A percentile compares a stretch with the other conserved stretches of the same genome.
These are phyloP conservation scores for Xerocomus potaroensis DNA, from an alignment of 768 basidiomycete species.

Conservation along the genomic window DNA sequence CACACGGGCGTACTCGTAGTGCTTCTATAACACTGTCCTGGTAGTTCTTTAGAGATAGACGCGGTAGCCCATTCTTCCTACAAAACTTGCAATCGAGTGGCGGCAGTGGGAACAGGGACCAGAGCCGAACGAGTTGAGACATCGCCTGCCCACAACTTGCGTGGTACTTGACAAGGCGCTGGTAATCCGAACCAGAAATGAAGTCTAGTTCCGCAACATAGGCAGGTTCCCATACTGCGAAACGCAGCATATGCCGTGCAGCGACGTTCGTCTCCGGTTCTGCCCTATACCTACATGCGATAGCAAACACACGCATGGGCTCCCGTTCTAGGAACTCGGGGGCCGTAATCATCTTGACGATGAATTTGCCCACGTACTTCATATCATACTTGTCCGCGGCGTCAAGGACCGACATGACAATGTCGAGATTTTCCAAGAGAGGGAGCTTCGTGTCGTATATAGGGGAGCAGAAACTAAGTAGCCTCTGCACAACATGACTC, in stretches of 20 bases:
- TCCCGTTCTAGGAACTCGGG: constrained; percentile 33
- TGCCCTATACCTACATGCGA: constrained; percentile 35
- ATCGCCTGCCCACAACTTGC: constrained; percentile 33
- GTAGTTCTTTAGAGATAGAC: constrained; percentile 28
- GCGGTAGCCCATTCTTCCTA: constrained; percentile 33
- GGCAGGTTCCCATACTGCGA: constrained; percentile 31
- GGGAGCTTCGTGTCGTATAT: constrained; percentile 35
- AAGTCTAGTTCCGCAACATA: constrained; percentile 34
- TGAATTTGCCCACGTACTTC: constrained; percentile 37
- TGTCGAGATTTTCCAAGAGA: constrained; percentile 34
- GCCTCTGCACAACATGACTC: constrained; percentile 35
- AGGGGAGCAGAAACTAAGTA: constrained; percentile 49
- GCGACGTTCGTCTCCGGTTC: constrained; percentile 34
- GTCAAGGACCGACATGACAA: constrained; percentile 40
- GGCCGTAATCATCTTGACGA: constrained; percentile 30
- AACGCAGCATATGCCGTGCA: constrained; percentile 34
- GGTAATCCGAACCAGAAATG: constrained; percentile 35
- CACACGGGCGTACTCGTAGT: constrained; percentile 30
- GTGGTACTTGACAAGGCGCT: constrained; percentile 35
- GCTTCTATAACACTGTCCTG: constrained; percentile 33
- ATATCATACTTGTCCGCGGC: constrained; percentile 51
- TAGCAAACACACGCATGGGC: constrained; percentile 35
- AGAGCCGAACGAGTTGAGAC: constrained; percentile 30
- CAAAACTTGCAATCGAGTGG: constrained; percentile 32
- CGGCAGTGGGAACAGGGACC: constrained; percentile 29